Percentiles rank a stretch among this genome's conserved stretches.
phyloP scores from a whole-genome alignment of 305 asterid genomes.

The Ajuga reptans region DNA sequence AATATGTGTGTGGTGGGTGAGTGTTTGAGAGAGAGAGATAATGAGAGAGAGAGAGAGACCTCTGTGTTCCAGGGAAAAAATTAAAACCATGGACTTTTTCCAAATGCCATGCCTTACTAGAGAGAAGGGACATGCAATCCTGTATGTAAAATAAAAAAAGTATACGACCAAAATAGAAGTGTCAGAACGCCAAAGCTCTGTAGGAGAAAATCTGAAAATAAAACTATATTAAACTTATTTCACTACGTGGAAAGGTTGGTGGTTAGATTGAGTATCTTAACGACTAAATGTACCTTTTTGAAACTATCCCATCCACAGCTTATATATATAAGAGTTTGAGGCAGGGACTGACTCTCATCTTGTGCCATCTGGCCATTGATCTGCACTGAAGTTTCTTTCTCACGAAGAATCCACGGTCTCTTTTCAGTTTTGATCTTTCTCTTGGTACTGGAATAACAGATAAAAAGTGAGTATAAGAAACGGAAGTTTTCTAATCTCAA shows the following conservation, averaged over 20 bases:
- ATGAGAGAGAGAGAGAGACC: constrained; percentile 40
- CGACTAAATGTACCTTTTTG: constrained; percentile 48
- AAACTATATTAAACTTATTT: background rate
- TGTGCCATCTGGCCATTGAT: constrained; percentile 28
- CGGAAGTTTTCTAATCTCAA: constrained; percentile 12
- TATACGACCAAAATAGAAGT: constrained; percentile 14
- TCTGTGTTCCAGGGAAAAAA: constrained; percentile 84
- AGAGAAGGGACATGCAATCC: constrained; percentile 70
- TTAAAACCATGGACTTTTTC: constrained; percentile 79
- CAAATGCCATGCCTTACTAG: constrained; percentile 66
- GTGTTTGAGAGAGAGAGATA: constrained; percentile 8
- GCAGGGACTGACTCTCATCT: constrained; percentile 49
- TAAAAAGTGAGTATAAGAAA: constrained; percentile 16
- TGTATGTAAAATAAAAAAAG: constrained; percentile 28
- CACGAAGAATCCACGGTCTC: constrained; percentile 84
- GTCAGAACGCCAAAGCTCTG: constrained; percentile 1
- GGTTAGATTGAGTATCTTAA: background rate
- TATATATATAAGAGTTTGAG: constrained; percentile 71
- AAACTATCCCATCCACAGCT: constrained; percentile 97
- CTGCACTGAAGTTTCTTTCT: constrained; percentile 60
- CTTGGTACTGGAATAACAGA: constrained; percentile 31
- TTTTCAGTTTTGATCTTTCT: constrained; percentile 50
- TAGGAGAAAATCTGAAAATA: background rate
- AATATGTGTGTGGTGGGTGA: background rate
- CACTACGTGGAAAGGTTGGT: background rate